Base-by-base conservation (phyloP, 768 basidiomycete genomes). In the Mycena chlorophos region DNA sequence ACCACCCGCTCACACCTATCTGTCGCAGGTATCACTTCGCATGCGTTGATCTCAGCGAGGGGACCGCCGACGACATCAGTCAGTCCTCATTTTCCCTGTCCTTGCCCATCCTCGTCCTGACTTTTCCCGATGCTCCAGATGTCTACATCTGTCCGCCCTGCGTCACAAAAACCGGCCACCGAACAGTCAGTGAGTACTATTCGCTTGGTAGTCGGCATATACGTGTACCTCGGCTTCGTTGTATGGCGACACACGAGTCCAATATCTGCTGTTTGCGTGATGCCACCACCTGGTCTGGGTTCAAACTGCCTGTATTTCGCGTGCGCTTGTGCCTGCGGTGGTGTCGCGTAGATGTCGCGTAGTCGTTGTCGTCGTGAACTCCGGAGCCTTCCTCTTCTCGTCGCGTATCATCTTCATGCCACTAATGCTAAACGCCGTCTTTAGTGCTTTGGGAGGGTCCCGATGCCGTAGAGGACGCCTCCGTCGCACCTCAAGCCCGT, bases 51-150 rank as follows among this genome's bases (percentile, higher is more conserved):
- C 68, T 93, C 46, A 76, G 69, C 54, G 81, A 83, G 61, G 72
- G 77, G 49, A 79, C 86, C 61, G 91, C 91, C 8, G 85, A 85
- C 65, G 86, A 89, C 67, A 88, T 94, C 69, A 82, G 89, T 91
- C 69, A 77, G 89, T 82, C 17, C 68, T 60, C 45, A n/a, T 28
- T 57, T 17, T 22, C 27, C 31, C 25, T 39, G 23, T 42, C 26
- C 3, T 49, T 37, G 17, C 37, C 3, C 27, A 25, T 2, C 49
- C 43, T 23, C 42, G 26, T 29, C 17, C 34, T 66, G 55, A 40
- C n/a, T 53, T 40, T 38, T 54, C 31, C 37, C 4, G n/a, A n/a
- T 52, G 20, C 20, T 20, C 5, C 38, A 62, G 60, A 58, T 62
- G 51, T 62, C 38, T 62, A 49, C 68, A 64, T 83, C 45, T 84